Base-by-base conservation (phyloP, 192 early-diverging fungal species). In the Umbelopsis vinacea region DNA sequence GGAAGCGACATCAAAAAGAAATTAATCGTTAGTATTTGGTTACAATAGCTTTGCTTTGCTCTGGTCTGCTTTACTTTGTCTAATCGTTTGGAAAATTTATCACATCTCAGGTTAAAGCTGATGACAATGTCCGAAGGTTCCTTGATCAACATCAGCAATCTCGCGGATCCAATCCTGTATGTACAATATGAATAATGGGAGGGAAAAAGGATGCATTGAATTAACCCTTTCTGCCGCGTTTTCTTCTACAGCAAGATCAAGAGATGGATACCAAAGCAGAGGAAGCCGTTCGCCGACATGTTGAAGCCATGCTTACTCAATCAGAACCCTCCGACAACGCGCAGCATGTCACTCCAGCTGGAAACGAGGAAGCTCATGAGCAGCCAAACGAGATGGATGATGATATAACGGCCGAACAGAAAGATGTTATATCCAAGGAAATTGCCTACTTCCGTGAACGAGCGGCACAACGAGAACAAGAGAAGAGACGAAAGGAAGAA, bases 391-490 rank as follows among this genome's bases (percentile, higher is more conserved):
- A 24, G 5, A 22, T 26, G 26, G 53, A 54, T 6, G 57, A 38
- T 33, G 57, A 63, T 26, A 63, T 63, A 63, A 37, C 57, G 17
- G 57, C 57, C 11, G 57, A 63, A n/a, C 85, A 90, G 69, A 77
- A 84, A 52, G 88, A 92, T 52, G 46, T 86, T 9, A 85, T 91
- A 24, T 79, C 78, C 26, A 79, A 83, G 21, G 88, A 92, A 70
- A 83, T 92, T 8, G 80, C 83, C 10, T 84, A 83, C 46, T 92
- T 90, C 71, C 78, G 88, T 50, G 87, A 91, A 69, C 83, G 85
- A n/a, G 82, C 89, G 0, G 86, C 86, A 5, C 52, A 79, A 24
- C 83, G 87, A 70, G 90, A 92, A 46, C 74, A 83, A 40, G 77
- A 82, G 57, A 81, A 81, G 29, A 82, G 72, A 66, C 73, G 75